phyloP scores from a whole-genome alignment of 495 filamentous ascomycete genomes.

The Talaromyces ruber region DNA sequence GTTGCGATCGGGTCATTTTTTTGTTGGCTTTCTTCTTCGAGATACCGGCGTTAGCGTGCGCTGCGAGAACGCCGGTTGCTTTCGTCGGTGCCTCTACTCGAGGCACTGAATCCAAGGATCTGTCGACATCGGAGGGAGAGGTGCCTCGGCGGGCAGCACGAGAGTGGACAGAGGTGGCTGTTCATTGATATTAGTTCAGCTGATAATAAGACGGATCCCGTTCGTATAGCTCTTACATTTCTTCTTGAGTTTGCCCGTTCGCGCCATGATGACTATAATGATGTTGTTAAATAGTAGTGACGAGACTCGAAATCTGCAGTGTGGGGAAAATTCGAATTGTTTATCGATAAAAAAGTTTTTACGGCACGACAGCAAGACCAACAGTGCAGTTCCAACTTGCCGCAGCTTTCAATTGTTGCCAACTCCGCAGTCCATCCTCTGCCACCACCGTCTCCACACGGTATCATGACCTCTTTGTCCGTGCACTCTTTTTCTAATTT shows the following conservation, averaged over 20 bases:
- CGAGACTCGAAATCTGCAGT: neutral
- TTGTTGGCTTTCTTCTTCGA: conserved; percentile 57
- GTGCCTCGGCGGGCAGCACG: conserved; percentile 65
- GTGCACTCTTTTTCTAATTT: neutral
- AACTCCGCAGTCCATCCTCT: neutral
- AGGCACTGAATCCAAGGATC: conserved; percentile 57
- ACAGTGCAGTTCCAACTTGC: conserved; percentile 13
- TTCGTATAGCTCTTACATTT: conserved; percentile 21
- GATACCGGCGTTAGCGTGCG: conserved; percentile 51
- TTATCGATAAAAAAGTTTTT: conserved; percentile 38
- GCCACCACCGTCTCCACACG: neutral
- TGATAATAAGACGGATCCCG: neutral
- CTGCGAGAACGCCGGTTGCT: conserved; percentile 52
- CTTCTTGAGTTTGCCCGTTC: conserved; percentile 30
- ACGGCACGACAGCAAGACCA: conserved; percentile 19
- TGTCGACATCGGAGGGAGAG: conserved; percentile 64
- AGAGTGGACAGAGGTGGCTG: conserved; percentile 50
- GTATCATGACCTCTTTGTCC: neutral
- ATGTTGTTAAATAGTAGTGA: neutral
- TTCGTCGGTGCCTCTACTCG: conserved; percentile 40
- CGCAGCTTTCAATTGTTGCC: neutral
- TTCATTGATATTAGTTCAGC: neutral
- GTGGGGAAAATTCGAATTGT: neutral
- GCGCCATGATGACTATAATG: conserved; percentile 34
- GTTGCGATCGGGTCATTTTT: conserved; percentile 53